Conservation (phyloP, 2,329 filamentous ascomycete species). For the Colletotrichum graminicola region DNA sequence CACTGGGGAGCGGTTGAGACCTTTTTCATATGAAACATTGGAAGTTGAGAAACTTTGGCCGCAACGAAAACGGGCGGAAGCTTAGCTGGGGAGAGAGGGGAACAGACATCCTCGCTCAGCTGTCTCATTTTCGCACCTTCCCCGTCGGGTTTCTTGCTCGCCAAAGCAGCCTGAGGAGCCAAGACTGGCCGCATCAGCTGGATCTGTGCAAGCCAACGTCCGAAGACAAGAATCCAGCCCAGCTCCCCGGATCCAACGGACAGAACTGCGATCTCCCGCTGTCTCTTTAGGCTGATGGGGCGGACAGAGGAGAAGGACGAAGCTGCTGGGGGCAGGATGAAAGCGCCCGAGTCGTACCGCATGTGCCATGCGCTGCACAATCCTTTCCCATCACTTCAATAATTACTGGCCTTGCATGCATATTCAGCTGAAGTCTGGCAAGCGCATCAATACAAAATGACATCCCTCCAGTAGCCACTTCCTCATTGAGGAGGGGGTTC, state of each 20-base stretch:
- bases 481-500: not conserved
- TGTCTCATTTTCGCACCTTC: slow-evolving; percentile 1
- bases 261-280: not conserved
- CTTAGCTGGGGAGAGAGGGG: not conserved
- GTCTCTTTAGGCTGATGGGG: not conserved
- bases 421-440: slow-evolving; percentile 27
- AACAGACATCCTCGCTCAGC: not conserved
- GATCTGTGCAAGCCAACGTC: slow-evolving; percentile 2
- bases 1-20: not conserved
- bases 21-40: too few relatives aligned
- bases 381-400: slow-evolving; percentile 34
- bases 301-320: not conserved
- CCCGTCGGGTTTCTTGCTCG: not conserved
- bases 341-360: slow-evolving; percentile 24
- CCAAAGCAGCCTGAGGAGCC: slow-evolving; percentile 1
- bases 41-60: not conserved
- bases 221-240: slow-evolving; percentile 17
- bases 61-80: not conserved
- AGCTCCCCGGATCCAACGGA: not conserved
- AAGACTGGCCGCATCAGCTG: slow-evolving; percentile 22
- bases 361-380: slow-evolving; percentile 40
- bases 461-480: not conserved
- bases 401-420: slow-evolving; percentile 33
- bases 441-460: slow-evolving; percentile 2
- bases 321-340: slow-evolving; percentile 9